Conservation (phyloP, 2,329 filamentous ascomycete species). For the Ophiognomonia clavigignenti-juglandacearum region DNA sequence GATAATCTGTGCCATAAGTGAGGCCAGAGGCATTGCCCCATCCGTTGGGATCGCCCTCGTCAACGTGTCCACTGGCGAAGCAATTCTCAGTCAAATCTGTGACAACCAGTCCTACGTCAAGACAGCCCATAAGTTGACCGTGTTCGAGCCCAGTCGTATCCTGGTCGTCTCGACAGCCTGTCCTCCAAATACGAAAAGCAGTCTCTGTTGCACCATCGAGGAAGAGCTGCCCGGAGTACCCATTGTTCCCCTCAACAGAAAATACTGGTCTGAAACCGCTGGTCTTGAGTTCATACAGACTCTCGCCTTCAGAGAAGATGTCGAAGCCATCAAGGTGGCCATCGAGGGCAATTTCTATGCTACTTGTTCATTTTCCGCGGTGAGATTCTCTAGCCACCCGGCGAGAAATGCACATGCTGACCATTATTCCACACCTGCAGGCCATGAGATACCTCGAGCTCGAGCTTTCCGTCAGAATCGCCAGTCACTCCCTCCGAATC, state of each 20-base stretch:
- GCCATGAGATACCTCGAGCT: constrained; percentile 76
- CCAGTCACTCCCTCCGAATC: constrained; percentile 76
- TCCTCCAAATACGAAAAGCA: constrained; percentile 62
- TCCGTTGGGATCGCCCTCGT: constrained; percentile 83
- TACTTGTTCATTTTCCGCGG: constrained; percentile 79
- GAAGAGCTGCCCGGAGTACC: constrained; percentile 62
- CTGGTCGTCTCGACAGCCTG: constrained; percentile 70
- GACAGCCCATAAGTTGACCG: constrained; percentile 79
- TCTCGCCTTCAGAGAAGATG: constrained; percentile 74
- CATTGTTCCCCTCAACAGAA: constrained; percentile 65
- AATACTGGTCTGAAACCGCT: constrained; percentile 75
- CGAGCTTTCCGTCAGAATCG: constrained; percentile 63
- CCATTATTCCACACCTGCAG: constrained; percentile 37
- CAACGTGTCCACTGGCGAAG: constrained; percentile 80
- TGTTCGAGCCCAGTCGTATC: constrained; percentile 75
- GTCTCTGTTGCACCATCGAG: constrained; percentile 68
- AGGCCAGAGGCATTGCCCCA: constrained; percentile 81
- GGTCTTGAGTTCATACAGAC: constrained; percentile 75
- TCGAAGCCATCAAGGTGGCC: constrained; percentile 75
- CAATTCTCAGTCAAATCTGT: constrained; percentile 81
- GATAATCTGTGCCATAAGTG: constrained; percentile 82
- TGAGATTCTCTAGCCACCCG: constrained; percentile 27
- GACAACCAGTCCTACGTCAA: constrained; percentile 89
- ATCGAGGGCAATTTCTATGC: constrained; percentile 82
- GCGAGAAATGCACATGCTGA: accelerated